These are phyloP conservation scores for Fusarium avenaceum DNA, from an alignment of 2,329 filamentous ascomycete species.

Conservation along the genomic window DNA sequence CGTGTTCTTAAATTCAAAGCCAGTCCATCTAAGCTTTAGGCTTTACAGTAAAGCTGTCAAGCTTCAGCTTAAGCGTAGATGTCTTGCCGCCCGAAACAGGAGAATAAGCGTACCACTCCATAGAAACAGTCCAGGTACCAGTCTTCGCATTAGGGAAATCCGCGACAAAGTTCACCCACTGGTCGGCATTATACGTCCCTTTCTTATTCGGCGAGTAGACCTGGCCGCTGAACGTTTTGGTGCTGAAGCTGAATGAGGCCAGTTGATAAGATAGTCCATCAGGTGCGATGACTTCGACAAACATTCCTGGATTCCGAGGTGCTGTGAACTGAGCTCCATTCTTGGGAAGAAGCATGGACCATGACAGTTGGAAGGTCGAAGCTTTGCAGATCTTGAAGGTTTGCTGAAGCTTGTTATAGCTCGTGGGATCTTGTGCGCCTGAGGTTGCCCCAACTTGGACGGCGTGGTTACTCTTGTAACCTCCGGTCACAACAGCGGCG, in stretches of 20 bases:
- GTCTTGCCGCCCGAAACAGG: not conserved
- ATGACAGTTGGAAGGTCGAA: not conserved
- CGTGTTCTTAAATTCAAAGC: too few relatives aligned
- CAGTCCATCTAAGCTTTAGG: not conserved
- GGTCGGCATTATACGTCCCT: not conserved
- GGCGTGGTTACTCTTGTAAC: slow-evolving; percentile 5
- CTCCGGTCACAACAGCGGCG: not conserved
- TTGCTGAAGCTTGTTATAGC: slow-evolving; percentile 10
- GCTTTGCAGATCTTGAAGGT: slow-evolving; percentile 18
- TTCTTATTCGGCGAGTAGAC: not conserved
- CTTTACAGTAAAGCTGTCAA: slow-evolving; percentile 13
- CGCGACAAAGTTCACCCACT: slow-evolving; percentile 3
- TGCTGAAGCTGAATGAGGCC: not conserved
- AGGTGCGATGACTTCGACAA: not conserved
- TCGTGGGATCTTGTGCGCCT: not conserved
- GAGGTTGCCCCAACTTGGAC: not conserved
- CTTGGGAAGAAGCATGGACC: slow-evolving; percentile 13
- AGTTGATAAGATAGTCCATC: slow-evolving; percentile 1
- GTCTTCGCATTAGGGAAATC: slow-evolving; percentile 10
- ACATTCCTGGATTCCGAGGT: not conserved
- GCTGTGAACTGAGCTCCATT: not conserved
- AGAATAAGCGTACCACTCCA: slow-evolving; percentile 4
- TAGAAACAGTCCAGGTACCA: slow-evolving; percentile 9
- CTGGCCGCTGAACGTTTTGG: not conserved
- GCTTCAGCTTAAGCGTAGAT: slow-evolving; percentile 4